These are phyloP conservation scores for Lepidium aucheri DNA, from an alignment of 345 rosid species.

Conservation along the genomic window DNA sequence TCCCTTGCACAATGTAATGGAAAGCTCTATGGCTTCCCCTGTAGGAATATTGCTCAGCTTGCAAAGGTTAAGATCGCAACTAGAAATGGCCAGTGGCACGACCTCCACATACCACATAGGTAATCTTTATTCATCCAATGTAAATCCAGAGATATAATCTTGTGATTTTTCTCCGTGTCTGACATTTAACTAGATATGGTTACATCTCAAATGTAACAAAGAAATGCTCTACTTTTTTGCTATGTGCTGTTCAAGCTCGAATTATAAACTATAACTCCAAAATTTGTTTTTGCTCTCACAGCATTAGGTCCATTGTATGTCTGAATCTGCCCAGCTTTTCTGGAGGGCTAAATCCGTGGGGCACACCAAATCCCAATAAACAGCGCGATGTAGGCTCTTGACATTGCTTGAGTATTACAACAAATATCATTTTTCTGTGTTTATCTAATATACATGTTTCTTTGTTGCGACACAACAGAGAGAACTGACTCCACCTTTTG, in stretches of 20 bases:
- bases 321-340: conserved; percentile 97
- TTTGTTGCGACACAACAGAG: conserved; percentile 39
- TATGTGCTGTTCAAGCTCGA: neutral
- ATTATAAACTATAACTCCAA: neutral
- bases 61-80: conserved; percentile 77
- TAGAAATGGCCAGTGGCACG: conserved; percentile 56
- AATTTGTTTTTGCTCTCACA: neutral
- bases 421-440: neutral
- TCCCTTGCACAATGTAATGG: neutral
- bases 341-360: conserved; percentile 97
- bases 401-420: too few species aligned
- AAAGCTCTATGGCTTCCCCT: conserved; percentile 11
- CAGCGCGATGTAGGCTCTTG: conserved; percentile 35
- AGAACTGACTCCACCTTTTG: conserved; percentile 73
- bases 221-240: neutral
- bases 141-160: neutral
- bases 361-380: conserved; percentile 60
- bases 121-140: conserved; percentile 2
- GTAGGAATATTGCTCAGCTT: conserved; percentile 83
- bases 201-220: neutral
- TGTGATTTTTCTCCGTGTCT: neutral
- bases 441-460: neutral
- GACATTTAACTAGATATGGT: neutral
- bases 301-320: conserved; percentile 72
- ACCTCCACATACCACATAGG: conserved; percentile 58